phyloP scores from a whole-genome alignment of 495 filamentous ascomycete species.

The Talaromyces borbonicus region DNA sequence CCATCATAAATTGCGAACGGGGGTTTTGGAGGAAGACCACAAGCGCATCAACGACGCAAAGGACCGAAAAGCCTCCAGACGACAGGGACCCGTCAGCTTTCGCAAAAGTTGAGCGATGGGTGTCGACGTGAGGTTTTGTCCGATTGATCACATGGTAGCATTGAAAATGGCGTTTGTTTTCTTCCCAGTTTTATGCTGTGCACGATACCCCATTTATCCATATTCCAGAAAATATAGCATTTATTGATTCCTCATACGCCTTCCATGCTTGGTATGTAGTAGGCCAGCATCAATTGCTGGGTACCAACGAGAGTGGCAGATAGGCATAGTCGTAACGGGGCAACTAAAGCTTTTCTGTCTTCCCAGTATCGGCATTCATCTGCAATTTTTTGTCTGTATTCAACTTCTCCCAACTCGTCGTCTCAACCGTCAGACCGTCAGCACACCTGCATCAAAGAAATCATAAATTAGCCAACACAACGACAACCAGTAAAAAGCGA shows the following conservation, averaged over 20 bases:
- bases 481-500: constrained; percentile 3
- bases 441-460: constrained; percentile 50
- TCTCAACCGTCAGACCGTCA: constrained; percentile 69
- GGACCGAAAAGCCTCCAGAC: constrained; percentile 21
- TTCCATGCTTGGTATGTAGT: constrained; percentile 4
- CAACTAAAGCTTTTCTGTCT: background rate
- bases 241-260: background rate
- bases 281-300: no score
- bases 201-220: constrained; percentile 4
- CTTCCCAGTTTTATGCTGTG: background rate
- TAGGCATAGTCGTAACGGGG: background rate
- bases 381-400: background rate
- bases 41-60: constrained; percentile 18
- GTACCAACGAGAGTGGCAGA: background rate
- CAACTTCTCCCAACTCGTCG: constrained; percentile 29
- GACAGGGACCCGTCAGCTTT: constrained; percentile 15
- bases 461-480: background rate
- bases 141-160: background rate
- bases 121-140: constrained; percentile 5
- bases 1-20: constrained; percentile 40
- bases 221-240: background rate
- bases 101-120: constrained; percentile 21
- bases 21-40: constrained; percentile 31
- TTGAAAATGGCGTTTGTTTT: constrained; percentile 2
- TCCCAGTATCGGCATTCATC: background rate